Conservation (phyloP, 805 yeast genomes). For the Starmerella gropengiesseri region DNA sequence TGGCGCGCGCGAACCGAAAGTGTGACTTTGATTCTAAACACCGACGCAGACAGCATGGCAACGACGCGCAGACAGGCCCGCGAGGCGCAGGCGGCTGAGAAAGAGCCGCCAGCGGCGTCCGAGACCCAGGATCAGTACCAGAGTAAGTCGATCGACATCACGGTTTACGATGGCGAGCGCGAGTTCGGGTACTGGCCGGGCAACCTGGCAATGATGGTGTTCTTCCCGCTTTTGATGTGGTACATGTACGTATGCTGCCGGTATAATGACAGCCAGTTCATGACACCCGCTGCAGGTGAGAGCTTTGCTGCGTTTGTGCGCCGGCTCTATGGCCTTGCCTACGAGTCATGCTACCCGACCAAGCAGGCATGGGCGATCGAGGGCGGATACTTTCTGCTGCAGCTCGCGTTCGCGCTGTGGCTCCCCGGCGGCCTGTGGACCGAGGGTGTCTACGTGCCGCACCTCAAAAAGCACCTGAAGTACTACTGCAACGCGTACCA, state of each 20-base stretch:
- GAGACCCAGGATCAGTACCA: background rate
- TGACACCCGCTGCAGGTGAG: conserved; percentile 53
- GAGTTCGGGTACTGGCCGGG: conserved; percentile 94
- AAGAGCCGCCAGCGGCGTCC: background rate
- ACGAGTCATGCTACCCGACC: conserved; percentile 38
- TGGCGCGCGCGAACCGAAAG: no score
- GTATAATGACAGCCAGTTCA: conserved; percentile 63
- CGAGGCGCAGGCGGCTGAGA: conserved; percentile 5
- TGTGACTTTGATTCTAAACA: no score
- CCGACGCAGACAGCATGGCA: conserved; percentile 17
- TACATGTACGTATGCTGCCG: conserved; percentile 90
- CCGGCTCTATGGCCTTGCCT: conserved; percentile 35
- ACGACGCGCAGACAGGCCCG: conserved; percentile 21
- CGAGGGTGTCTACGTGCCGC: conserved; percentile 84
- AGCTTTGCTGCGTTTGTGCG: conserved; percentile 37
- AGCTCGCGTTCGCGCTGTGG: conserved; percentile 63
- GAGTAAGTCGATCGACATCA: conserved; percentile 20
- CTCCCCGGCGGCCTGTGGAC: conserved; percentile 86
- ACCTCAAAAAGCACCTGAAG: conserved; percentile 71
- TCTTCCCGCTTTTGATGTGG: conserved; percentile 89
- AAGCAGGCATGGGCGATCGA: conserved; percentile 57
- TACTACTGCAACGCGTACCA: conserved; percentile 89
- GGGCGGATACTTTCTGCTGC: conserved; percentile 55
- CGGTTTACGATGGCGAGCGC: conserved; percentile 23
- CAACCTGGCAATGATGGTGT: conserved; percentile 79